Conservation (phyloP, 1,284 basidiomycete genomes). For the Boletus nobilissimus region DNA sequence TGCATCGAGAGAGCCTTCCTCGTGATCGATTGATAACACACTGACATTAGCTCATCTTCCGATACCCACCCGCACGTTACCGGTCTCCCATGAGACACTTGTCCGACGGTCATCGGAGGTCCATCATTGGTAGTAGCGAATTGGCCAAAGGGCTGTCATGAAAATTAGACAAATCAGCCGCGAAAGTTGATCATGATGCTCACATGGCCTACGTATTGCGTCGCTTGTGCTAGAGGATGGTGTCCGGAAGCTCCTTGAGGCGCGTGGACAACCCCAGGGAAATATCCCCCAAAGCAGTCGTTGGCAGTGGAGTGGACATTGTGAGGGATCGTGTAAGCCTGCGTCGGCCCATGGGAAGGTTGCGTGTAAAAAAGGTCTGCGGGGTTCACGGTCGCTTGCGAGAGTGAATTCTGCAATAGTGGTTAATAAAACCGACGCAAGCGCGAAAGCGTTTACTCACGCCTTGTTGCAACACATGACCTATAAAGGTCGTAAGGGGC, state of each 20-base stretch:
- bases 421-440: not conserved
- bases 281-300: not conserved
- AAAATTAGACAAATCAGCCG: not conserved
- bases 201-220: constrained; percentile 14
- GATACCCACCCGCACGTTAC: constrained; percentile 23
- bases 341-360: not conserved
- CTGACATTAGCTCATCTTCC: not conserved
- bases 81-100: not conserved
- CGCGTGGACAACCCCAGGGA: not conserved
- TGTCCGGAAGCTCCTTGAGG: not conserved
- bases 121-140: not conserved
- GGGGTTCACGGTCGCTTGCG: constrained; percentile 20
- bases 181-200: not conserved
- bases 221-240: not conserved
- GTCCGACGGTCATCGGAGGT: not conserved
- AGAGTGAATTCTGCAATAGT: not conserved
- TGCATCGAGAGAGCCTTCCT: constrained; percentile 16
- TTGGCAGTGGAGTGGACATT: not conserved
- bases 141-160: not conserved
- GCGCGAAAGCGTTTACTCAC: constrained; percentile 24
- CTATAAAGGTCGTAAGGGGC: not conserved
- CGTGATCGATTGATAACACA: constrained; percentile 24
- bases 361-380: not conserved
- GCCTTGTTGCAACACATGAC: constrained; percentile 6
- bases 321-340: not conserved